These are phyloP conservation scores for Dendrocalamus latiflorus DNA, from an alignment of 202 grass and related monocot genomes.

Conservation along the genomic window DNA sequence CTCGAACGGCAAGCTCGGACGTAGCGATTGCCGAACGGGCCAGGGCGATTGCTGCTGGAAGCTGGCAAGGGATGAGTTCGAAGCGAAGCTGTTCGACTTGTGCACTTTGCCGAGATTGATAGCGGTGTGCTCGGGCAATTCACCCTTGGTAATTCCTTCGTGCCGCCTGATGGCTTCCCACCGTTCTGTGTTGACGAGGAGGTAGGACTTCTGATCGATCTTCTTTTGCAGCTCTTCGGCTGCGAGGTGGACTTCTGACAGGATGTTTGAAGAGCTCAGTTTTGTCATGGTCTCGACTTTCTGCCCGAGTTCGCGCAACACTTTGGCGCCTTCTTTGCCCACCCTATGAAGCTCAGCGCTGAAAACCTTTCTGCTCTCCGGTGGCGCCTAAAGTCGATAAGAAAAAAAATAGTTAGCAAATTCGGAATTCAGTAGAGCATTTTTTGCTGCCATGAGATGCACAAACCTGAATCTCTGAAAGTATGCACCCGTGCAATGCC, in stretches of 20 bases:
- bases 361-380: constrained; percentile 67
- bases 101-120: not conserved
- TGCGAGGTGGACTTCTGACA: constrained; percentile 59
- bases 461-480: constrained; percentile 88
- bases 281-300: constrained; percentile 69
- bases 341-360: constrained; percentile 59
- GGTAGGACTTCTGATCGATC: constrained; percentile 77
- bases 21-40: constrained; percentile 46
- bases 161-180: constrained; percentile 39
- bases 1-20: constrained; percentile 12
- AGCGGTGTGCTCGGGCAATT: not conserved
- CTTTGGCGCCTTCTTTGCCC: constrained; percentile 67
- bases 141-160: constrained; percentile 7
- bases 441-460: not conserved
- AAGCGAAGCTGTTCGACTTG: constrained; percentile 18
- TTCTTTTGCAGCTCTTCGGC: constrained; percentile 76
- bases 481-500: constrained; percentile 91
- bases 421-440: not conserved
- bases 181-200: constrained; percentile 66
- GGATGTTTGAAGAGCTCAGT: constrained; percentile 55
- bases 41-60: constrained; percentile 45
- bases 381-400: constrained; percentile 44
- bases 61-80: constrained; percentile 4
- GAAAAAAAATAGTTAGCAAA: not conserved
- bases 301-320: constrained; percentile 62